phyloP scores from a whole-genome alignment of 2,329 filamentous ascomycete genomes.

The Fusarium irregulare region DNA sequence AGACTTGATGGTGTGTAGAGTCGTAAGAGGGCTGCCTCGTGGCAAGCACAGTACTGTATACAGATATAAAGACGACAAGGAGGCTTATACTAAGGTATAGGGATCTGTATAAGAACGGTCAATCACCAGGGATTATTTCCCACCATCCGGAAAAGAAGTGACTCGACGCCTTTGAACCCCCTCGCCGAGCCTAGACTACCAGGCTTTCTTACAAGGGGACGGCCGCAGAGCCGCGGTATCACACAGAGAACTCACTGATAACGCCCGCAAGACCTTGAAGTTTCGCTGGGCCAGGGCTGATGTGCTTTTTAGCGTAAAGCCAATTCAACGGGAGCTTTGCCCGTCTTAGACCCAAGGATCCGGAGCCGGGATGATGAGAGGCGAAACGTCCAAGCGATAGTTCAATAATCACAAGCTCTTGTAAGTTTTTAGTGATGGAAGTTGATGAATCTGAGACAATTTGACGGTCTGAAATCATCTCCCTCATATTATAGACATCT shows the following conservation, averaged over 20 bases:
- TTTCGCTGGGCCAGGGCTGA: conserved; percentile 19
- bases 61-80: neutral
- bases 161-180: neutral
- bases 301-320: conserved; percentile 31
- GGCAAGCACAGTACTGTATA: neutral
- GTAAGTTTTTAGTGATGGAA: neutral
- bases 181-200: conserved; percentile 5
- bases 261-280: conserved; percentile 31
- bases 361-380: conserved; percentile 3
- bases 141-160: neutral
- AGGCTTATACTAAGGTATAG: neutral
- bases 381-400: neutral
- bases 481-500: neutral
- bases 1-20: neutral
- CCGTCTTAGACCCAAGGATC: neutral
- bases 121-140: neutral
- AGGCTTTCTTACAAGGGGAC: conserved; percentile 13
- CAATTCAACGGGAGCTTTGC: conserved; percentile 13
- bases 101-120: neutral
- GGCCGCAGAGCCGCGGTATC: conserved; percentile 15
- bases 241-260: conserved; percentile 19
- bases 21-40: neutral
- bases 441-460: neutral
- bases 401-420: neutral
- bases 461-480: neutral